phyloP scores from a whole-genome alignment of 306 rosid species.

The Prosopis cineraria region DNA sequence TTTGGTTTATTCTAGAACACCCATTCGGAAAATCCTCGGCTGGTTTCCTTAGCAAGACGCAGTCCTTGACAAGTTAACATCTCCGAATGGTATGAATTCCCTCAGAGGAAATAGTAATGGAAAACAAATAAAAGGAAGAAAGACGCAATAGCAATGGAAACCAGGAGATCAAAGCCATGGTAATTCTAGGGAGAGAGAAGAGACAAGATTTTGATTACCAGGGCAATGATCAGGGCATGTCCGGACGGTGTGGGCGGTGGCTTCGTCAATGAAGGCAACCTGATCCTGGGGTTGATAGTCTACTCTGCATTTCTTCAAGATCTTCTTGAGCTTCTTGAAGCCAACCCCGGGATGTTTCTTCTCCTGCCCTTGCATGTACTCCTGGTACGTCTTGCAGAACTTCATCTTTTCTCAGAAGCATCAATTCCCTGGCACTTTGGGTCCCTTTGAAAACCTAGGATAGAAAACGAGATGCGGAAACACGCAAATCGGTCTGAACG shows the following conservation, averaged over 20 bases:
- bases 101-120: neutral
- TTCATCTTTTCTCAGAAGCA: constrained; percentile 59
- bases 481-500: neutral
- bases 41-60: neutral
- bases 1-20: neutral
- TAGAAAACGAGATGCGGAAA: neutral
- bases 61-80: neutral
- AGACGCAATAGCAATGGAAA: neutral
- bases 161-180: neutral
- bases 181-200: neutral
- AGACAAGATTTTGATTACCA: constrained; percentile 43
- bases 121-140: neutral
- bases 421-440: neutral
- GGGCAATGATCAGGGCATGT: constrained; percentile 73
- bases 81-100: neutral
- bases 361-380: constrained; percentile 81
- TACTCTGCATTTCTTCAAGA: constrained; percentile 69
- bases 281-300: constrained; percentile 47
- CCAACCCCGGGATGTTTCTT: constrained; percentile 77
- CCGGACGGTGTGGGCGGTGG: constrained; percentile 30
- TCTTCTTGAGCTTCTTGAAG: constrained; percentile 88
- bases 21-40: neutral
- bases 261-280: constrained; percentile 28
- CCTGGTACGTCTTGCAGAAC: constrained; percentile 88
- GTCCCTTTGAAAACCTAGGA: neutral